Evolutionary conservation across 768 basidiomycete species (phyloP), one percentile per base, ranked within the genome.

Genomic region (Lactarius hengduanensis): DNA sequence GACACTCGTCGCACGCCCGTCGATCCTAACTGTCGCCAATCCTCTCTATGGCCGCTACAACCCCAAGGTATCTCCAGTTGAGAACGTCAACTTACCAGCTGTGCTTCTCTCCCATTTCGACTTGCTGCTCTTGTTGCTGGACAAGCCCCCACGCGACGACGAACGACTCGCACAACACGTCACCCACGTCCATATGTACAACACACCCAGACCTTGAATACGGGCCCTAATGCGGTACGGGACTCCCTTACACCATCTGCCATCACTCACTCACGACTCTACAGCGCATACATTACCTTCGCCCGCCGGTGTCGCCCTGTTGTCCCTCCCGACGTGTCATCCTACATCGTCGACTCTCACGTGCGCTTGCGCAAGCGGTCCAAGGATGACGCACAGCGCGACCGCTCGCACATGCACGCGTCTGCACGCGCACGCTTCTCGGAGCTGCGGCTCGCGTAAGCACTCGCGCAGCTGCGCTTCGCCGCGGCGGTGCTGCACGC

Each of bases 11-110:
- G 97, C 97, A 30, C 89, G 97, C 59, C 96, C 96, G 1, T 98
- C 97, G 8, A 99, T 98, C 73, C 86, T 99, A 16, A 96, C 97
- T 4, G 97, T 97, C 11, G 97, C 97, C 64, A 99, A 98, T 77
- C 97, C 97, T 41, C 80, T 98, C 0, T 98, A 97, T 72, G 96
- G 97, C 32, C 91, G 97, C 34, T 98, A 99, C 81, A 99, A 98
- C 76, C 88, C 94, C 10, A 98, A 96, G 77, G 84, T 98, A n/a
- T 98, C 96, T 5, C 97, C 97, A 0, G 95, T 97, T 0, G 97
- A 99, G 74, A 98, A 99, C 76, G 98, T 98, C 83, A 99, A 99
- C 76, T 83, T 99, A 50, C 97, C 97, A 30, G 97, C 97, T 1
- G 97, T 96, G 0, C 82, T 98, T 32, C 79, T 99, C 56, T 98